Base-by-base conservation (phyloP, 176 grass and related monocot species). In the Juncus effusus region DNA sequence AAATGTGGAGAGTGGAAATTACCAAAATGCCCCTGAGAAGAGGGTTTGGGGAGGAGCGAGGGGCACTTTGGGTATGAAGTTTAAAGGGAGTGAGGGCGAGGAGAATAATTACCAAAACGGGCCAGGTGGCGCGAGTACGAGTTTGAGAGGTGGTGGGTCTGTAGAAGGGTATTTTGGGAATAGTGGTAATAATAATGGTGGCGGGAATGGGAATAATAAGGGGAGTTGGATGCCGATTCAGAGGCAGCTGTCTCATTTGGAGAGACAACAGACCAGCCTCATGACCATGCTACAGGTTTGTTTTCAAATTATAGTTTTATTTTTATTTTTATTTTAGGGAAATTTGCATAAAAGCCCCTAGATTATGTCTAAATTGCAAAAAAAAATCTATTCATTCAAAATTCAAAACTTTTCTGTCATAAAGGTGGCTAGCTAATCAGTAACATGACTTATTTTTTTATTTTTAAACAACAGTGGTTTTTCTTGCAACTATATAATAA, bases 281-380 rank as follows among this genome's bases (percentile, higher is more conserved):
- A 83, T 94, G 89, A 99, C 86, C 81, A 93, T 99, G 89, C 66
- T 99, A 68, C 95, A 99, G 94, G 94, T 99, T 76, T 40, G 63
- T 47, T 47, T 47, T 47, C 19, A 47, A 6, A 47, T 47, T 9
- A 47, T 28, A 28, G 19, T 28, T 28, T 28, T 28, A 28, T 28
- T 28, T 28, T 28, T 28, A 28, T 28, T 28, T 28, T 28, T 28
- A 28, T 28, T 28, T 28, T 28, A 28, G 19, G 19, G 19, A 28
- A 28, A 28, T 28, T 28, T 28, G 19, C 19, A 28, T 28, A 28
- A 28, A 28, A 28, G 19, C 19, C 19, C 19, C 19, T 28, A 28
- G 19, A 28, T 28, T 28, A 28, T 28, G 0, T 28, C 19, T 28
- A 28, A 28, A 28, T 28, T 28, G 19, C 19, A 28, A 28, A 28